These are phyloP conservation scores for Salix viminalis DNA, from an alignment of 345 rosid species.

Conservation along the genomic window DNA sequence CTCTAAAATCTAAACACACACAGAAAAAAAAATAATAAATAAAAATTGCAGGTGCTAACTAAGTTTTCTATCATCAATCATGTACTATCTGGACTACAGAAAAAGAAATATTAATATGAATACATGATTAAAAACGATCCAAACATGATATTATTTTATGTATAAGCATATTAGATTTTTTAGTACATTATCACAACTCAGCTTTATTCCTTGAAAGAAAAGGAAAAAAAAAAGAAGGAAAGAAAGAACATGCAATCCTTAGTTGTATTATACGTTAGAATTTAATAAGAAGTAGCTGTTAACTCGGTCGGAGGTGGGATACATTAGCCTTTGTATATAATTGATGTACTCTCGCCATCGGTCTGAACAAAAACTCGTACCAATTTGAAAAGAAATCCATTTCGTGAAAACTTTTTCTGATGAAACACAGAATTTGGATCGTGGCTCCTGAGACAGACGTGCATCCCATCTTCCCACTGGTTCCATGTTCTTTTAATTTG, in stretches of 20 bases:
- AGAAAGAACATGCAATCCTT: not conserved
- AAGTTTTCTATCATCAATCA: too few relatives aligned
- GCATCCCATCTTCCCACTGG: conserved; percentile 32
- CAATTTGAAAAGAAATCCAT: not conserved
- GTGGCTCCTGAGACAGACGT: conserved; percentile 33
- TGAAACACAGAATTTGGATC: not conserved
- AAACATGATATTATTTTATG: too few relatives aligned
- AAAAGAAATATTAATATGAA: too few relatives aligned
- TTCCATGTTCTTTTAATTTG: not conserved
- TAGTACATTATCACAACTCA: not conserved
- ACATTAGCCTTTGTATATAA: not conserved
- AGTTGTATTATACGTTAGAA: conserved; percentile 14
- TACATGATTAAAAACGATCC: too few relatives aligned
- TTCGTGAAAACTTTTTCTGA: not conserved
- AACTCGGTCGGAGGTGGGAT: conserved; percentile 31
- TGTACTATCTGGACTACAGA: too few relatives aligned
- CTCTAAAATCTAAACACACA: too few relatives aligned
- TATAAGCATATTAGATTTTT: too few relatives aligned
- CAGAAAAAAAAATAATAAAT: too few relatives aligned
- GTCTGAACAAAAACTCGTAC: not conserved
- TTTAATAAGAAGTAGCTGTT: not conserved
- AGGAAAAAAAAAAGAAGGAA: not conserved
- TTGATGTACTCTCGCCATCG: not conserved
- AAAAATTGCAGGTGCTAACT: too few relatives aligned
- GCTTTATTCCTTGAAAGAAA: not conserved